These are phyloP conservation scores for Phytopythium boreale DNA, from an alignment of 352 stramenopile species.

Conservation along the genomic window DNA sequence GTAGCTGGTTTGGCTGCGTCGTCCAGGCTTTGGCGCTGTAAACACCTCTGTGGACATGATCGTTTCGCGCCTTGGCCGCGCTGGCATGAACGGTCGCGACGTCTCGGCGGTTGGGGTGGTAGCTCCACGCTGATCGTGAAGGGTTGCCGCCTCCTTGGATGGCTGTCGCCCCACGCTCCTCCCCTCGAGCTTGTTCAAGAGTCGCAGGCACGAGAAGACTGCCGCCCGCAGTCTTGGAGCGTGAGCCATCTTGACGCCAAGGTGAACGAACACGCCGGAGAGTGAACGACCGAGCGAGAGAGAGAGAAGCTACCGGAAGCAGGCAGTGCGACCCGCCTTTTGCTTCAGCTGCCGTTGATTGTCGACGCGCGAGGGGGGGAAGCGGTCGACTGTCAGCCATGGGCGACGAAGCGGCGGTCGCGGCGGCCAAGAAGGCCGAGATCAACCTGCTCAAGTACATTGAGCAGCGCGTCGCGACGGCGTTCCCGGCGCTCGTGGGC, in stretches of 20 bases:
- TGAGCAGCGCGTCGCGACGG: conserved; percentile 72
- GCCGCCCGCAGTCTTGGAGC: background rate
- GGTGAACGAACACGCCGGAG: background rate
- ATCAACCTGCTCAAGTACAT: conserved; percentile 79
- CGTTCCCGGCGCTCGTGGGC: conserved; percentile 52
- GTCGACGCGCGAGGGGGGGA: background rate
- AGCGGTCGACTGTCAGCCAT: conserved; percentile 18
- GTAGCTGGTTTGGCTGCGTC: too few relatives aligned
- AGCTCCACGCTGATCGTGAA: background rate
- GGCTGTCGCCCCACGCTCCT: background rate
- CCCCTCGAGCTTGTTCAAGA: background rate
- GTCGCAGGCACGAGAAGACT: background rate
- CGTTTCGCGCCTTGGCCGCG: background rate
- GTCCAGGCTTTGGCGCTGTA: too few relatives aligned
- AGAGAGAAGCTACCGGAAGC: background rate
- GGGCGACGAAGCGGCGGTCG: conserved; percentile 41
- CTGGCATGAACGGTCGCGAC: too few relatives aligned
- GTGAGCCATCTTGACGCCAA: background rate
- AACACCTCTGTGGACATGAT: too few relatives aligned
- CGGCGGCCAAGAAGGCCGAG: conserved; percentile 52
- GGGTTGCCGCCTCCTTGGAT: background rate
- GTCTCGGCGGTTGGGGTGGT: too few relatives aligned
- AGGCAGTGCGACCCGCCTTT: background rate
- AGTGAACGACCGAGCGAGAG: background rate
- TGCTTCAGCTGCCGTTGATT: too few relatives aligned